Evolutionary conservation across 306 rosid species (phyloP).

Genomic region (Notholithocarpus densiflorus): DNA sequence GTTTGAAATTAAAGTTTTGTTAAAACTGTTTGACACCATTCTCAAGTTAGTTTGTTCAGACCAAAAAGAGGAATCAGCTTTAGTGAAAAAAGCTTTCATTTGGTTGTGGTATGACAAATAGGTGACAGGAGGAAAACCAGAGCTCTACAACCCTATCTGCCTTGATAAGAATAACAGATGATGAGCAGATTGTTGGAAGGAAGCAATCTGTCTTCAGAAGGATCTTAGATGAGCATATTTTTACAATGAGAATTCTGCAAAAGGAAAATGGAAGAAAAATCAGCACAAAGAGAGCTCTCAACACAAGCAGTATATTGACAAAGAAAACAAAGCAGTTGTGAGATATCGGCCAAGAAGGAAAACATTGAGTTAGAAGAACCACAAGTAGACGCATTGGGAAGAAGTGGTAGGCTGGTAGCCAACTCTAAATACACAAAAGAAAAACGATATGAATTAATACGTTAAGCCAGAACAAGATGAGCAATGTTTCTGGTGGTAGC

Average conservation of each 20-base stretch:
- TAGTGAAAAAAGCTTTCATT: conserved; percentile 8
- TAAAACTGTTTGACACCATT: not conserved
- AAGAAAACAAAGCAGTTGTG: not conserved
- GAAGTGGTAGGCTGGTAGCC: not conserved
- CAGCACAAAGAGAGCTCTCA: conserved; percentile 3
- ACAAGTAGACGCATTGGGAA: not conserved
- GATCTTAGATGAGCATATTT: conserved; percentile 4
- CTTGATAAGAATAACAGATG: not conserved
- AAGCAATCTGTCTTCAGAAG: not conserved
- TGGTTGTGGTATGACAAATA: not conserved
- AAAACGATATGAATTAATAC: not conserved
- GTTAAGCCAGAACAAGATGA: not conserved
- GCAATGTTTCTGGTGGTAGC: not conserved
- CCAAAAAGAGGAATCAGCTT: not conserved
- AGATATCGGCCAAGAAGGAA: not conserved
- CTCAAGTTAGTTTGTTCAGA: not conserved
- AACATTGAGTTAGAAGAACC: not conserved
- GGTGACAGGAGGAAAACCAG: not conserved
- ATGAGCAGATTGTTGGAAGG: not conserved
- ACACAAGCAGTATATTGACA: too few species aligned
- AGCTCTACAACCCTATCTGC: conserved; percentile 19
- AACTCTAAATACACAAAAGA: not conserved
- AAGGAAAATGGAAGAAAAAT: not conserved
- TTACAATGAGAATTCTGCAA: conserved; percentile 25
- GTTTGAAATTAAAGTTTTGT: not conserved